Conservation (phyloP, 1,284 basidiomycete species). For the Sporisorium iseilematis-ciliati region DNA sequence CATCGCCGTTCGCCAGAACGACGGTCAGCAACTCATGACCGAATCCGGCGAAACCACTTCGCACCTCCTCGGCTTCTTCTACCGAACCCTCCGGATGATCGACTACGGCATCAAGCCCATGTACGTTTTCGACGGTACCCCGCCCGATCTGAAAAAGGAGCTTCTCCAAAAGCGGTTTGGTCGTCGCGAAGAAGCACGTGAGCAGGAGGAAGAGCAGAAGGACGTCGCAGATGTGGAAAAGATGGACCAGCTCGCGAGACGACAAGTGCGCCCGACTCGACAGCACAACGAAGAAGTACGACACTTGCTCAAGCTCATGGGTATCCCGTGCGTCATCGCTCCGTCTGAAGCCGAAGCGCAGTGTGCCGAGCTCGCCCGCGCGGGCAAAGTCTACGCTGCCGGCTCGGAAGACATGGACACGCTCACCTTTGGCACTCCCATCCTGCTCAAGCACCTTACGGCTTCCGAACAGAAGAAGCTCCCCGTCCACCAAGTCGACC, state of each 20-base stretch:
- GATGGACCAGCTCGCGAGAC: conserved; percentile 87
- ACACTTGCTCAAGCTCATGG: conserved; percentile 90
- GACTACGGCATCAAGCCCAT: conserved; percentile 98
- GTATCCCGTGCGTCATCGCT: conserved; percentile 87
- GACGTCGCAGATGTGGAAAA: conserved; percentile 85
- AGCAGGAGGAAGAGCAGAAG: conserved; percentile 94
- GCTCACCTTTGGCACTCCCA: conserved; percentile 91
- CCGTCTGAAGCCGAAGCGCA: conserved; percentile 99
- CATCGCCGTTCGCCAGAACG: conserved; percentile 94
- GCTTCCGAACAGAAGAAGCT: conserved; percentile 99
- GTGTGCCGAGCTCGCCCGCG: conserved; percentile 94
- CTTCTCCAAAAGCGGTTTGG: conserved; percentile 96
- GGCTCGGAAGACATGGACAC: conserved; percentile 99
- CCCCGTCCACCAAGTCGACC: conserved; percentile 93
- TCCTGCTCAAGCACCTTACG: conserved; percentile 93
- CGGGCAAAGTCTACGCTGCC: conserved; percentile 94
- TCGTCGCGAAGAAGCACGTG: conserved; percentile 89
- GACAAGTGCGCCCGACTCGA: conserved; percentile 93
- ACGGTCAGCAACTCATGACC: conserved; percentile 96
- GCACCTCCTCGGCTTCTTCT: conserved; percentile 98
- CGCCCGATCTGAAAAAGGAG: conserved; percentile 94
- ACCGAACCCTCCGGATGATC: conserved; percentile 85
- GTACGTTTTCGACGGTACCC: conserved; percentile 98
- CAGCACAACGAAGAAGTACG: conserved; percentile 98
- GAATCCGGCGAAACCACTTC: conserved; percentile 91